Evolutionary conservation across 2,329 filamentous ascomycete species (phyloP), one percentile per base, ranked within the genome.

Genomic region (Cercospora berteroae): DNA sequence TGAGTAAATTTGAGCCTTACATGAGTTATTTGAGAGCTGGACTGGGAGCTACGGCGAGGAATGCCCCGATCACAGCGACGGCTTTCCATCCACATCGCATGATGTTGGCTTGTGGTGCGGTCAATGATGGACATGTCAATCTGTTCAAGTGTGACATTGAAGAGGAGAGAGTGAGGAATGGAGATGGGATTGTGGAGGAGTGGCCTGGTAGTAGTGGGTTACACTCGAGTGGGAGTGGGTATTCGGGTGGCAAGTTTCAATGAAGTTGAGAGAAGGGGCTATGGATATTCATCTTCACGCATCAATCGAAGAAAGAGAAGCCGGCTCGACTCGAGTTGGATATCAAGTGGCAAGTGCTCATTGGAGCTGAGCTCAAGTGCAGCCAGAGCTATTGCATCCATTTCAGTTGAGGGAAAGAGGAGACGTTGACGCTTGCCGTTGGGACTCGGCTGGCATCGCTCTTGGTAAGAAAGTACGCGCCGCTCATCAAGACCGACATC

Each of bases 21-120:
- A 93, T 92, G 57, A 93, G 90, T 29, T 77, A 77, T 58, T 42
- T 78, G 59, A 72, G 75, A 44, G 69, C 74, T 58, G 71, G 73
- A 31, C 71, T 72, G 20, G 69, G 68, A n/a, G 67, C 62, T 23
- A 68, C 64, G 9, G 71, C 72, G 18, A 67, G 76, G 10, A 93
- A 89, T 76, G 88, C 89, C 6, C 91, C 95, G 1, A 96, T 99
- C 72, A 89, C 93, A 3, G 87, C 91, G 39, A 97, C 94, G 8
- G 91, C 94, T 0, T 99, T 98, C 83, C 95, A 99, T 80, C 95
- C 95, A 0, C 95, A 99, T 79, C 88, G 91, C 62, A 94, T 96
- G 81, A 89, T 97, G 79, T 85, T 99, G 69, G 94, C 93, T 39
- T 95, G 91, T 74, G 91, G 94, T 1, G 92, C 93, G 4, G 85